Evolutionary conservation across 768 basidiomycete genomes (phyloP).

Genomic region (Tricholoma matsutake): DNA sequence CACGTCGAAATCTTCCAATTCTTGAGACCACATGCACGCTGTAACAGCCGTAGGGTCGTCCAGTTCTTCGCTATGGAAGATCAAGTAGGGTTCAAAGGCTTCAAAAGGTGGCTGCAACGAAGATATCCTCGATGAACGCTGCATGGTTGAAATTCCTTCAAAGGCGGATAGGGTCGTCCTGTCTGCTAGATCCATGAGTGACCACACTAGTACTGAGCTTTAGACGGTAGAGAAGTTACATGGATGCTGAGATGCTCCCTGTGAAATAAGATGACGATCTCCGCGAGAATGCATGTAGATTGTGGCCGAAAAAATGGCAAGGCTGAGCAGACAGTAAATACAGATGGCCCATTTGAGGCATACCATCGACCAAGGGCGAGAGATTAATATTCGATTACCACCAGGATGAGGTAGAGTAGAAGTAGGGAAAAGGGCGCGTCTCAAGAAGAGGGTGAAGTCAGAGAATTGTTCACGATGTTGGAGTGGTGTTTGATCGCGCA

Average conservation of each 20-base stretch:
- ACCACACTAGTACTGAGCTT: neutral
- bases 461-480: constrained; percentile 11
- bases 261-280: constrained; percentile 1
- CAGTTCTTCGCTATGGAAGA: constrained; percentile 17
- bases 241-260: neutral
- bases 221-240: constrained; percentile 2
- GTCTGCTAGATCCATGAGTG: constrained; percentile 4
- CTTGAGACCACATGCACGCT: constrained; percentile 50
- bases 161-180: constrained; percentile 17
- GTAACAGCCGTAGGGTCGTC: constrained; percentile 25
- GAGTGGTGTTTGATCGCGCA: neutral
- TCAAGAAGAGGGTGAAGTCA: constrained; percentile 10
- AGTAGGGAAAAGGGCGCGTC: constrained; percentile 11
- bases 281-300: constrained; percentile 21
- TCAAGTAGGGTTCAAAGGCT: constrained; percentile 35
- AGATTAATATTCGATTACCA: constrained; percentile 17
- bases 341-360: constrained; percentile 31
- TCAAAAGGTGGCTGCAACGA: constrained; percentile 22
- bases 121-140: constrained; percentile 35
- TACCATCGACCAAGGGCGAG: constrained; percentile 26
- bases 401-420: constrained; percentile 7
- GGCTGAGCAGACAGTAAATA: constrained; percentile 40
- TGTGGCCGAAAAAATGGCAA: constrained; percentile 34
- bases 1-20: constrained; percentile 29
- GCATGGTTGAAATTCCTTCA: constrained; percentile 25